These are phyloP conservation scores for Rhizopus microsporus DNA, from an alignment of 371 early-diverging fungal species.

Conservation along the genomic window DNA sequence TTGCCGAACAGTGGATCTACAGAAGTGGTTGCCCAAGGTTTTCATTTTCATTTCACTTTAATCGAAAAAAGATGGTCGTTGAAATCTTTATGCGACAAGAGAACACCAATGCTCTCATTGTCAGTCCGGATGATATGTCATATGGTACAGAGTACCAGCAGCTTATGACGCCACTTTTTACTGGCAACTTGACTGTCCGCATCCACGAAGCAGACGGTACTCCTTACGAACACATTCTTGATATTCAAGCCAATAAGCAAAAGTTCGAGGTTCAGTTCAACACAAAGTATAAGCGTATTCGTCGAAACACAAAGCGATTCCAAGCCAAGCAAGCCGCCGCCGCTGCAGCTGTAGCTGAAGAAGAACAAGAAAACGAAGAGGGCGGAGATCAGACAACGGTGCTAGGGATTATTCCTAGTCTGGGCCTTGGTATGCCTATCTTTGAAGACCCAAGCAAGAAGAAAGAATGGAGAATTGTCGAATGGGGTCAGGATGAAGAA, in stretches of 20 bases:
- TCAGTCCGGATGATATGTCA: slow-evolving; percentile 6
- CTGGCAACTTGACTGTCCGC: slow-evolving; percentile 87
- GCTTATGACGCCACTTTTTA: slow-evolving; percentile 48
- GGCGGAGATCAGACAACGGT: slow-evolving; percentile 51
- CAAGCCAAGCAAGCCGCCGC: slow-evolving; percentile 78
- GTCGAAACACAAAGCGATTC: slow-evolving; percentile 82
- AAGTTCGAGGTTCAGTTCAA: slow-evolving; percentile 92
- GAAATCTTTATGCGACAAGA: slow-evolving; percentile 87
- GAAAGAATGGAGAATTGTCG: slow-evolving; percentile 74
- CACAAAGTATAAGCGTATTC: slow-evolving; percentile 94
- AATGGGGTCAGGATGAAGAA: slow-evolving; percentile 85
- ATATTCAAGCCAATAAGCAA: slow-evolving; percentile 74
- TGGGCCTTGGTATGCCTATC: slow-evolving; percentile 70
- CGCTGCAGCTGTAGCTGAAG: slow-evolving; percentile 77
- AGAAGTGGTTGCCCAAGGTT: slow-evolving; percentile 88
- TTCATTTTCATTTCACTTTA: slow-evolving; percentile 75
- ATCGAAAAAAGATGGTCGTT: slow-evolving; percentile 92
- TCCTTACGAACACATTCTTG: slow-evolving; percentile 91
- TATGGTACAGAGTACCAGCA: slow-evolving; percentile 28
- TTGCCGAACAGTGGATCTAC: slow-evolving; percentile 94
- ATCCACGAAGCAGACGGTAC: slow-evolving; percentile 94
- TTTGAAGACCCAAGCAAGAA: slow-evolving; percentile 73
- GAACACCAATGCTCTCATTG: slow-evolving; percentile 63
- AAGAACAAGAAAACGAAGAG: slow-evolving; percentile 60
- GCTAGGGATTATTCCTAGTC: slow-evolving; percentile 48